Evolutionary conservation across 2,329 filamentous ascomycete species (phyloP).

Genomic region (Anisogramma anomala): DNA sequence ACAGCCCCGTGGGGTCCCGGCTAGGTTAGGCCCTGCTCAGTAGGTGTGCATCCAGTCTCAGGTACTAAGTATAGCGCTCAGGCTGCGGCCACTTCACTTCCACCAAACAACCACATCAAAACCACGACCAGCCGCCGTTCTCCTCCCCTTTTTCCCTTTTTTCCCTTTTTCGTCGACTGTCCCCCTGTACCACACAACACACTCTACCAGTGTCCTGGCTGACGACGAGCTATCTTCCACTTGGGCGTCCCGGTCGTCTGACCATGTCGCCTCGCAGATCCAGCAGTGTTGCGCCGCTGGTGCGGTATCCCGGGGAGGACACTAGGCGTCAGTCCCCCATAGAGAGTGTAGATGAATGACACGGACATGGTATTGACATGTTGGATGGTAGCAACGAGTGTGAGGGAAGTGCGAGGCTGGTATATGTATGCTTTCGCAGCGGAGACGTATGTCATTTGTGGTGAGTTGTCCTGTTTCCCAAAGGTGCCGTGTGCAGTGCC

Average conservation of each 20-base stretch:
- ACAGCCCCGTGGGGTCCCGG: too few relatives aligned
- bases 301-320: constrained; percentile 72
- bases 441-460: constrained; percentile 92
- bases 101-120: neutral
- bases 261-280: constrained; percentile 5
- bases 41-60: too few relatives aligned
- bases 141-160: constrained; percentile 11
- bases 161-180: constrained; percentile 32
- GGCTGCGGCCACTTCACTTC: too few relatives aligned
- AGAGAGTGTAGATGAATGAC: too few relatives aligned
- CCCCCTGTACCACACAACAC: constrained; percentile 39
- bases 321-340: constrained; percentile 45
- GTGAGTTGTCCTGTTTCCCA: constrained; percentile 40
- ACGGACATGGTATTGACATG: neutral
- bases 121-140: neutral
- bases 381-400: constrained; percentile 50
- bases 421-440: constrained; percentile 95
- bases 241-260: constrained; percentile 12
- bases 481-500: too few relatives aligned
- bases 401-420: constrained; percentile 83
- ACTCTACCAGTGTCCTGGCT: constrained; percentile 52
- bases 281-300: constrained; percentile 22
- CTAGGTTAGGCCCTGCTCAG: too few relatives aligned
- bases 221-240: constrained; percentile 54
- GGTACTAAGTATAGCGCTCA: too few relatives aligned